These are phyloP conservation scores for Diaporthe sp. DNA, from an alignment of 2,329 filamentous ascomycete species.

Conservation along the genomic window DNA sequence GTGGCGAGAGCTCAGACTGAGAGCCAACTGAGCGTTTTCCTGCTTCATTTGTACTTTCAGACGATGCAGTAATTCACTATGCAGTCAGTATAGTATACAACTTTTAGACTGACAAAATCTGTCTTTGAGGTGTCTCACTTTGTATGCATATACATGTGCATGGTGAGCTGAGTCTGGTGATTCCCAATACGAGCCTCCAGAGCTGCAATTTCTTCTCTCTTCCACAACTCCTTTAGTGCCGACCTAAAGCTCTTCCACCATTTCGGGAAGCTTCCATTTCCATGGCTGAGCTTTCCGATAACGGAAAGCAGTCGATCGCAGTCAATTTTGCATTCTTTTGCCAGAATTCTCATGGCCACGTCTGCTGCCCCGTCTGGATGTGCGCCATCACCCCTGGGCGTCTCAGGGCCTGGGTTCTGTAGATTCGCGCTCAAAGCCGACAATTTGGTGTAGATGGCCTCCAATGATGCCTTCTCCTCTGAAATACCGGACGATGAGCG, in stretches of 20 bases:
- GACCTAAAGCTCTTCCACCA: constrained; percentile 6
- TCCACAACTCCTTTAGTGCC: background rate
- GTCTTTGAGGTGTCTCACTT: background rate
- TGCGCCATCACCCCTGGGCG: background rate
- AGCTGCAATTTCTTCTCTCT: background rate
- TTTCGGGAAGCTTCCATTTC: background rate
- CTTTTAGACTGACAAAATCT: too few species aligned
- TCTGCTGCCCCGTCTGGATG: background rate
- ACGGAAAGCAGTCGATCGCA: background rate
- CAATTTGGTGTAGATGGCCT: background rate
- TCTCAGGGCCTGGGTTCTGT: background rate
- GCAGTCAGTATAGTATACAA: background rate
- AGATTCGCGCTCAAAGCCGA: background rate
- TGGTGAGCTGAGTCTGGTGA: background rate
- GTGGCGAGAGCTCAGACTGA: too few species aligned
- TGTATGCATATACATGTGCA: background rate
- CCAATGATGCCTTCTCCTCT: background rate
- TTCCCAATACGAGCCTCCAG: background rate
- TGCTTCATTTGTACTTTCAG: background rate
- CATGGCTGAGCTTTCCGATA: background rate
- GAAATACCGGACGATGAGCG: background rate
- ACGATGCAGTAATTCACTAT: background rate
- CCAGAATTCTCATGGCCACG: background rate
- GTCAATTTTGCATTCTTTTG: background rate
- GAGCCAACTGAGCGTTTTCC: background rate